Base-by-base conservation (phyloP, 2,329 filamentous ascomycete genomes). In the Ceratocystis albifundus region DNA sequence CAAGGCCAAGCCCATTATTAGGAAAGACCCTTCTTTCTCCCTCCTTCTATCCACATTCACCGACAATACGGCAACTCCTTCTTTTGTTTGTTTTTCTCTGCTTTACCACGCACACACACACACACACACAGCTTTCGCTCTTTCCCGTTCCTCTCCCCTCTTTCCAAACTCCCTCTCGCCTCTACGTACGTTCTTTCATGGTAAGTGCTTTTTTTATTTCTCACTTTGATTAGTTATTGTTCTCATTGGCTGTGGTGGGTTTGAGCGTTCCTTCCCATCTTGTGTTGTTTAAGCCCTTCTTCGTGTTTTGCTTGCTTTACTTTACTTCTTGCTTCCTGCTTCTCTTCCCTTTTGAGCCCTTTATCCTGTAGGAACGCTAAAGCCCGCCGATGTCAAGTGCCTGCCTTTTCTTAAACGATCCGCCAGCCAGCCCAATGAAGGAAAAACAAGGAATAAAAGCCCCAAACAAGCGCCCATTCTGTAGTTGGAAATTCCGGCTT, bases 391-490 rank as follows among this genome's bases (percentile, higher is more conserved):
- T 50, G 48, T 50, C n/a, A 50, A 41, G n/a, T 50, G 48, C 48
- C 48, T 57, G 22, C 25, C 53, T 57, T 57, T 22, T 57, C 15
- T 57, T 57, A n/a, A 57, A 57, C 53, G 28, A 30, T 28, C 53
- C 53, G 53, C 22, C 53, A 25, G 20, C 25, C 50, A 25, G 20
- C 25, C 50, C 50, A 55, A 28, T 15, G 50, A 32, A 28, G 30
- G 15, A 57, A 57, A 30, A 15, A 57, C 20, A 57, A 57, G 30
- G 50, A 55, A 25, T n/a, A 5, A 48, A 48, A 48, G 10, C n/a
- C 48, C 53, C 28, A 32, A 32, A 32, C 53, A 57, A 57, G 53
- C 53, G 53, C 53, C 53, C 48, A 20, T 55, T 55, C 8, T 55
- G 5, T 28, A 53, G 48, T 28, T 10, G 12, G 20, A 55, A 55